A percentile compares a stretch with the other conserved stretches of the same genome.
These are phyloP conservation scores for Lotmaria passim DNA, from an alignment of 208 protist genomes.

Conservation along the genomic window DNA sequence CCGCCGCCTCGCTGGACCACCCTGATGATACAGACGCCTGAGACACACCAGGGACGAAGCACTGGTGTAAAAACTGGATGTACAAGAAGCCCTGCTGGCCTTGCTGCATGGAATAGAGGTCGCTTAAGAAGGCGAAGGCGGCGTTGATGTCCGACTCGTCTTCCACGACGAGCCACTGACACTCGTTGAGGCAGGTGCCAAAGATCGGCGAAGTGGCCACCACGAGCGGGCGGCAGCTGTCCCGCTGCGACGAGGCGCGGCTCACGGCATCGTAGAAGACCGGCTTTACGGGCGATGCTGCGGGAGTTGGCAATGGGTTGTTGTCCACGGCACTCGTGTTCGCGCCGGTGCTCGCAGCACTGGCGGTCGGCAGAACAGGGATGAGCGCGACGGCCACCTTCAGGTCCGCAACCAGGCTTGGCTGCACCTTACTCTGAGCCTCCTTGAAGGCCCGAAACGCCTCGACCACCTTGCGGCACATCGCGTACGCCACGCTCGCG, in stretches of 20 bases:
- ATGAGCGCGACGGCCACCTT: conserved; percentile 29
- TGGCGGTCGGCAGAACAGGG: conserved; percentile 1
- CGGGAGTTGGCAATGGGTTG: neutral
- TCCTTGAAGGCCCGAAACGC: conserved; percentile 18
- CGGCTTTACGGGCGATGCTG: neutral
- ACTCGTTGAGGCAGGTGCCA: conserved; percentile 50
- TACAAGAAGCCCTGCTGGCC: conserved; percentile 28
- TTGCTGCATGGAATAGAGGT: neutral
- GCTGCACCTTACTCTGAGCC: neutral
- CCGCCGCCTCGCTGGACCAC: neutral
- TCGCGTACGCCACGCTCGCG: conserved; percentile 12
- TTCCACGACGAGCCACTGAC: conserved; percentile 40
- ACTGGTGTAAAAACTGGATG: conserved; percentile 43
- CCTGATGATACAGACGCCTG: neutral
- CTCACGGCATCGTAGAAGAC: conserved; percentile 33
- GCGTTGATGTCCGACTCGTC: conserved; percentile 33
- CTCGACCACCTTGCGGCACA: conserved; percentile 23
- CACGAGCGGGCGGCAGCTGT: conserved; percentile 24
- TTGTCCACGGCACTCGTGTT: neutral
- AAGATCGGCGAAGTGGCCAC: conserved; percentile 50
- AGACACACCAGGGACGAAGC: conserved; percentile 15
- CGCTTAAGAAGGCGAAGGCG: conserved; percentile 4
- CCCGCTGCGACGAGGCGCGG: conserved; percentile 17
- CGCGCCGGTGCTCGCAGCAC: neutral
- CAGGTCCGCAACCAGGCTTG: neutral